phyloP scores from a whole-genome alignment of 2,329 filamentous ascomycete species.

The Fusarium lyarnte region DNA sequence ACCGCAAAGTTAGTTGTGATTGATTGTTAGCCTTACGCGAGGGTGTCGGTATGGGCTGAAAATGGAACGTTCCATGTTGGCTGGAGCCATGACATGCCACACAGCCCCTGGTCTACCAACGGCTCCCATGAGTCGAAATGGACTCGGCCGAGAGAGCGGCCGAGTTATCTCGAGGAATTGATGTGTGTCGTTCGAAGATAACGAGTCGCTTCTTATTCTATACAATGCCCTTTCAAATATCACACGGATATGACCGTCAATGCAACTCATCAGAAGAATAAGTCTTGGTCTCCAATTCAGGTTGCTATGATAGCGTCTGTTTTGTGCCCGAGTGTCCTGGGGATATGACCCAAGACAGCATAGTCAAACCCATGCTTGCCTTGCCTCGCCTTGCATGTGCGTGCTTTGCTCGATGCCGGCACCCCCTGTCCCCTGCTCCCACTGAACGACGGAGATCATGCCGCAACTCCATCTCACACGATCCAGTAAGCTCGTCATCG shows the following conservation, averaged over 20 bases:
- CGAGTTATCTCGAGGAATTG: conserved; percentile 11
- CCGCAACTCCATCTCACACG: conserved; percentile 13
- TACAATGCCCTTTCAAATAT: not conserved
- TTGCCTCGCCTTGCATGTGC: conserved; percentile 6
- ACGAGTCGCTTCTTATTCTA: not conserved
- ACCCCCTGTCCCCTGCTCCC: conserved; percentile 24
- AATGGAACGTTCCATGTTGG: conserved; percentile 35
- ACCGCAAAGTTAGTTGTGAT: not conserved
- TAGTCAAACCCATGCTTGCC: not conserved
- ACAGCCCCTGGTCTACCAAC: conserved; percentile 20
- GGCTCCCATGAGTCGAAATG: conserved; percentile 2
- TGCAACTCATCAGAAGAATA: not conserved
- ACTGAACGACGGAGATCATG: conserved; percentile 24
- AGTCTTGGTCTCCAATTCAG: conserved; percentile 4
- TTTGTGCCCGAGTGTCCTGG: conserved; percentile 14
- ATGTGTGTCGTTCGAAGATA: not conserved
- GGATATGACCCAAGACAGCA: conserved; percentile 11
- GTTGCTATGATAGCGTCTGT: not conserved
- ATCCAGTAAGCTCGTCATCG: conserved; percentile 33
- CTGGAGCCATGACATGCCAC: conserved; percentile 32
- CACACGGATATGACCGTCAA: not conserved
- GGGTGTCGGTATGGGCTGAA: conserved; percentile 7
- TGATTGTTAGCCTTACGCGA: not conserved
- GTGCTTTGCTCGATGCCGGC: conserved; percentile 24
- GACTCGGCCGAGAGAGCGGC: conserved; percentile 33